Evolutionary conservation across 1,284 basidiomycete species (phyloP).

Genomic region (Inonotus hispidus): DNA sequence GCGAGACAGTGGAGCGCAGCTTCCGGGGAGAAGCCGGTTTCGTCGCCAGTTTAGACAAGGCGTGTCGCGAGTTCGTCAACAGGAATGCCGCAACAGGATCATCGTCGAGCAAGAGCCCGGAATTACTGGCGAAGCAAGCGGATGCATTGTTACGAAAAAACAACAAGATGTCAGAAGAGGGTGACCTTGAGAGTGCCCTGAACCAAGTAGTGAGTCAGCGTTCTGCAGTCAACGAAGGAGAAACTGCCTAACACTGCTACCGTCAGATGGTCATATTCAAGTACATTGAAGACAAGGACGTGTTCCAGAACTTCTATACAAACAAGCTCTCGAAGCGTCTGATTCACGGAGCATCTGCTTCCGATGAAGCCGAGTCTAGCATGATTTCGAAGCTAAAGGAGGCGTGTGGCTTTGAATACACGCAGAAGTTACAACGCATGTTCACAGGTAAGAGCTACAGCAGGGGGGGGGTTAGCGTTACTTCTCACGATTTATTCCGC

Average conservation of each 20-base stretch:
- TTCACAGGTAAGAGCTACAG: slow-evolving; percentile 72
- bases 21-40: slow-evolving; percentile 96
- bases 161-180: slow-evolving; percentile 94
- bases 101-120: slow-evolving; percentile 87
- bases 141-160: slow-evolving; percentile 91
- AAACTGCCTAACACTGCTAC: neutral
- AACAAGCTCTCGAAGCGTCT: slow-evolving; percentile 95
- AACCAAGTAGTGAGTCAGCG: slow-evolving; percentile 76
- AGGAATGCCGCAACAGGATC: slow-evolving; percentile 85
- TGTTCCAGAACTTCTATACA: slow-evolving; percentile 99
- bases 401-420: slow-evolving; percentile 98
- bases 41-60: slow-evolving; percentile 92
- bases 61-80: slow-evolving; percentile 96
- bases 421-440: slow-evolving; percentile 97
- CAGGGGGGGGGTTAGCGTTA: neutral
- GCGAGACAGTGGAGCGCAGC: slow-evolving; percentile 84
- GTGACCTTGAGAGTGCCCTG: slow-evolving; percentile 83
- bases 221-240: neutral
- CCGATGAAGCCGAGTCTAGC: slow-evolving; percentile 94
- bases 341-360: slow-evolving; percentile 89
- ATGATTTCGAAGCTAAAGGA: slow-evolving; percentile 99
- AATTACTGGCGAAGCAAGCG: slow-evolving; percentile 90
- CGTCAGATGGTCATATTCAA: slow-evolving; percentile 95
- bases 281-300: slow-evolving; percentile 98
- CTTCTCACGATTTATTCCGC: slow-evolving; percentile 12